Conservation (phyloP, 108 stramenopile species). For the Epipyxis sp. region DNA sequence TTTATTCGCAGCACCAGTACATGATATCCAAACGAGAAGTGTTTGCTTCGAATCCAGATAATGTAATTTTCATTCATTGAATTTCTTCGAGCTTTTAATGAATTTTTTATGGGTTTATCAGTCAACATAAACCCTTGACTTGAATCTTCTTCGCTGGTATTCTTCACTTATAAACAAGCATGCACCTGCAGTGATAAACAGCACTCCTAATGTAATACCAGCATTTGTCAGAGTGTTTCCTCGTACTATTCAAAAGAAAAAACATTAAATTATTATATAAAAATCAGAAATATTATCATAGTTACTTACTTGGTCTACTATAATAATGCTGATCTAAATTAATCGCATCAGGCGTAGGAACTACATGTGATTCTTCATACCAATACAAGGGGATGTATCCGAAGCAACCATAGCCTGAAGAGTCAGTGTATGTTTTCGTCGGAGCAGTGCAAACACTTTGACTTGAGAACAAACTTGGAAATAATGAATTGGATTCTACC, state of each 20-base stretch:
- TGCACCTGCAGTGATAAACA: background rate
- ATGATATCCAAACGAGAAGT: too few species aligned
- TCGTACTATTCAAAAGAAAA: background rate
- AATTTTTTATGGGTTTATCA: too few species aligned
- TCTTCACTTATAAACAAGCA: background rate
- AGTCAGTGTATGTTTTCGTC: background rate
- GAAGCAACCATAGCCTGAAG: slow-evolving; percentile 32
- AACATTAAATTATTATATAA: background rate
- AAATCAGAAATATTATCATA: background rate
- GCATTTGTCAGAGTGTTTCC: background rate
- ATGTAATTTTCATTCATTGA: too few species aligned
- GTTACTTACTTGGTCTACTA: slow-evolving; percentile 1
- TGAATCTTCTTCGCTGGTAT: background rate
- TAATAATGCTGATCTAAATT: slow-evolving; percentile 5
- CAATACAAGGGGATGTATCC: slow-evolving; percentile 24
- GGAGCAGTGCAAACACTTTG: slow-evolving; percentile 12
- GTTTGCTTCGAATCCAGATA: too few species aligned
- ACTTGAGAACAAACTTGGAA: background rate
- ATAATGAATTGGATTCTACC: slow-evolving; percentile 8
- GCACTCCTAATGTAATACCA: background rate
- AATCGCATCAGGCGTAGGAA: background rate
- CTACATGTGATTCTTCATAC: slow-evolving; percentile 12
- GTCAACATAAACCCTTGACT: slow-evolving; percentile 17
- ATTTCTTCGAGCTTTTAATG: too few species aligned
- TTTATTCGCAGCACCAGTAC: too few species aligned